Evolutionary conservation across 140 eudicot species (phyloP).

Genomic region (Stevia rebaudiana): DNA sequence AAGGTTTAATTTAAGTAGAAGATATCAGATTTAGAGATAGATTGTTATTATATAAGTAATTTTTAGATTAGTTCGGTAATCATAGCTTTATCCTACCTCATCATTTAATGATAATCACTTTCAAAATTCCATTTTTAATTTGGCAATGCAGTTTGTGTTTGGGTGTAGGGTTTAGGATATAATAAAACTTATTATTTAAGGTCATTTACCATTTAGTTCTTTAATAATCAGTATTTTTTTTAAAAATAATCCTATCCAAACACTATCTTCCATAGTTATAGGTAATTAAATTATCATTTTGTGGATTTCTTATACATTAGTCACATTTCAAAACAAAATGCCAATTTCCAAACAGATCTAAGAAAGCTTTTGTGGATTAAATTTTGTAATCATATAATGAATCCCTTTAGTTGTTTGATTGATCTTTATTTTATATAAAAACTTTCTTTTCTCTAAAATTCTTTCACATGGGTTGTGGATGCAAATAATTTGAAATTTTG

Average conservation of each 20-base stretch:
- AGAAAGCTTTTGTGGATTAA: no score
- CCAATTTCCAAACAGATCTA: neutral
- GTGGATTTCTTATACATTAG: neutral
- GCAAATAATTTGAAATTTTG: neutral
- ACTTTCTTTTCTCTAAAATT: neutral
- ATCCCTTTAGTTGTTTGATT: neutral
- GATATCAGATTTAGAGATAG: neutral
- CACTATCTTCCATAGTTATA: neutral
- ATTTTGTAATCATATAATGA: neutral
- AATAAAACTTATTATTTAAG: neutral
- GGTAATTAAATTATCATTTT: neutral
- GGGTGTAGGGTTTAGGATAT: no score
- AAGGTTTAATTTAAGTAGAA: neutral
- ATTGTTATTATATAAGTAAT: neutral
- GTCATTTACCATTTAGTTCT: neutral
- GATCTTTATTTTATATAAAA: neutral
- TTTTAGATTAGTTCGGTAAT: neutral
- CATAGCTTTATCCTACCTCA: neutral
- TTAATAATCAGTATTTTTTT: neutral
- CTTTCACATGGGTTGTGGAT: neutral
- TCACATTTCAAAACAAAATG: neutral
- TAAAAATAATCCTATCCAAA: neutral
- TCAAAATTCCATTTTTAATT: neutral
- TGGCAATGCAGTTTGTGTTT: no score
- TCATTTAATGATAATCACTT: neutral